Percentiles rank a stretch among this genome's conserved stretches.
These are phyloP conservation scores for Epichloe gansuensis DNA, from an alignment of 2,329 filamentous ascomycete genomes.

Conservation along the genomic window DNA sequence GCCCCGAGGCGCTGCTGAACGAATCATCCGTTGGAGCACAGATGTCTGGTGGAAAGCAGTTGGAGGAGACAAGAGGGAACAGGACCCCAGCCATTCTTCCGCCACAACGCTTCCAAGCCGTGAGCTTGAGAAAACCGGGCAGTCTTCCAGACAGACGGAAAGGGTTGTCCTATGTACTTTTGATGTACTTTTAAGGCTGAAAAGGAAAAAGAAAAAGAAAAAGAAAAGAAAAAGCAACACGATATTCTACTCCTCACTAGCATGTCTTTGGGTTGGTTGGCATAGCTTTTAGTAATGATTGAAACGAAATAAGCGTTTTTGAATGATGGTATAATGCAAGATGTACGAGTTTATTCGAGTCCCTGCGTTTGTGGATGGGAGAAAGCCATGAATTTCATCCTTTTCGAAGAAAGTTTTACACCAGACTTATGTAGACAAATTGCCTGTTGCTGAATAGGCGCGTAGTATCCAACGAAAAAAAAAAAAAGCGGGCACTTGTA, in stretches of 20 bases:
- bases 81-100: conserved; percentile 23
- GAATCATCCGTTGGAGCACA: conserved; percentile 77
- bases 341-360: neutral
- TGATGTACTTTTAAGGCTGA: neutral
- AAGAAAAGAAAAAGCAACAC: neutral
- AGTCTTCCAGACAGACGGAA: neutral
- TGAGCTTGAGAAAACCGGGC: conserved; percentile 4
- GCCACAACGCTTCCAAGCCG: conserved; percentile 12
- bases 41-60: conserved; percentile 90
- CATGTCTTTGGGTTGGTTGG: neutral
- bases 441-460: no score
- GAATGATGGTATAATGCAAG: neutral
- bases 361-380: no score
- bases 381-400: no score
- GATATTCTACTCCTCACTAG: conserved; percentile 7
- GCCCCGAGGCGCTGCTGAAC: conserved; percentile 67
- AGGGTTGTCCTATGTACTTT: no score
- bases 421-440: no score
- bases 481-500: no score
- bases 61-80: conserved; percentile 53
- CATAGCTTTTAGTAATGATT: conserved; percentile 13
- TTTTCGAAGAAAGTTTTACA: no score
- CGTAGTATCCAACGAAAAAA: no score
- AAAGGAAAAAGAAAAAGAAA: neutral
- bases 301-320: neutral